Evolutionary conservation across 148 eudicot genomes (phyloP).

Genomic region (Amaranthus cruentus): DNA sequence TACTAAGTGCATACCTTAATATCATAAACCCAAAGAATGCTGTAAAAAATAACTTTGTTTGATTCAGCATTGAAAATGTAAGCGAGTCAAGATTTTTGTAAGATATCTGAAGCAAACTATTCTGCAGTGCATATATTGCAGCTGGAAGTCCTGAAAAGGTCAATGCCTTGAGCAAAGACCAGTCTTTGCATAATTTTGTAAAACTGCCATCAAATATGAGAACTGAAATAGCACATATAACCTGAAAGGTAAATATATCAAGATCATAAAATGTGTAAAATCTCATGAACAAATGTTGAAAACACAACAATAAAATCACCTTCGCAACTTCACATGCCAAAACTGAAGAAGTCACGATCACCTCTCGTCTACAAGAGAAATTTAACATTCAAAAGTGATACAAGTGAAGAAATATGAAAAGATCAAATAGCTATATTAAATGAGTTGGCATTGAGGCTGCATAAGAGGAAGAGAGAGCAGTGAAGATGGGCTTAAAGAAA

Average conservation of each 20-base stretch:
- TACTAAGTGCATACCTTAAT: conserved; percentile 49
- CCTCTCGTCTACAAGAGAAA: conserved; percentile 61
- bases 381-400: conserved; percentile 6
- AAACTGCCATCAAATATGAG: conserved; percentile 71
- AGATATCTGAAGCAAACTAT: conserved; percentile 94
- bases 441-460: too few species aligned
- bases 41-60: conserved; percentile 86
- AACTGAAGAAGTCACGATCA: conserved; percentile 88
- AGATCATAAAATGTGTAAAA: conserved; percentile 1
- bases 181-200: conserved; percentile 60
- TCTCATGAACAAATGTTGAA: neutral
- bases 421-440: too few species aligned
- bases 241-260: conserved; percentile 34
- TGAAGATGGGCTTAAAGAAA: too few species aligned
- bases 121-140: conserved; percentile 91
- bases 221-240: conserved; percentile 62
- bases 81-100: conserved; percentile 92
- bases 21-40: conserved; percentile 83
- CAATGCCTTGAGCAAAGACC: conserved; percentile 78
- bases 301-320: conserved; percentile 33
- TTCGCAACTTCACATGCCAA: conserved; percentile 79
- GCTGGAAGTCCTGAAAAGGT: conserved; percentile 93
- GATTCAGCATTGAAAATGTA: conserved; percentile 93
- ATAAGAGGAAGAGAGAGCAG: too few species aligned
- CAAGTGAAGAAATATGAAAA: conserved; percentile 1